Percentiles rank a stretch among this genome's conserved stretches.
Evolutionary conservation across 306 rosid species (phyloP).

Genomic region (Purshia tridentata): DNA sequence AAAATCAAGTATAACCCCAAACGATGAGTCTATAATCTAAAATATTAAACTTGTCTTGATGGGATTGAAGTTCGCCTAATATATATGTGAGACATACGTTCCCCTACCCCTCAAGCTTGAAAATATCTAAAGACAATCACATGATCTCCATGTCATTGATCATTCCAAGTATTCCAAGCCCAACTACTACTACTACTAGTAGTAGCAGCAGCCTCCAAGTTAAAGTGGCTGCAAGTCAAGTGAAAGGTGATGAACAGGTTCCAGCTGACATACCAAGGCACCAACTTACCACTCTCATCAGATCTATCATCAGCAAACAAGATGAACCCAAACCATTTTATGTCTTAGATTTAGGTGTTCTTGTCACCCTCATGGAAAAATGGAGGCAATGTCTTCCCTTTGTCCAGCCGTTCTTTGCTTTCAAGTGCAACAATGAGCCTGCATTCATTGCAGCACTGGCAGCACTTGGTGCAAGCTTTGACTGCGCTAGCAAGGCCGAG

Average conservation of each 20-base stretch:
- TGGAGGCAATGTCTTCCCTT: slow-evolving; percentile 17
- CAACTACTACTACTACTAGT: neutral
- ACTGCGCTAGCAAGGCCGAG: slow-evolving; percentile 22
- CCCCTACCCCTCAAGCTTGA: too few relatives aligned
- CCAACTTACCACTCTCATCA: neutral
- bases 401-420: neutral
- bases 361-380: slow-evolving; percentile 10
- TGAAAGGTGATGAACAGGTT: neutral
- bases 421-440: slow-evolving; percentile 20
- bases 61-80: too few relatives aligned
- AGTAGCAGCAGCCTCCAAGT: neutral
- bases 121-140: too few relatives aligned
- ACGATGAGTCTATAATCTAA: too few relatives aligned
- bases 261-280: neutral
- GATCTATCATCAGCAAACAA: slow-evolving; percentile 22
- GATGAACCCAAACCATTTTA: slow-evolving; percentile 14
- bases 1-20: too few relatives aligned
- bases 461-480: slow-evolving; percentile 14
- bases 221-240: neutral
- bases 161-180: neutral
- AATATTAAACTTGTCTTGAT: too few relatives aligned
- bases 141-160: neutral
- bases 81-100: too few relatives aligned
- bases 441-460: slow-evolving; percentile 19
- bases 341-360: slow-evolving; percentile 5